phyloP scores from a whole-genome alignment of 495 filamentous ascomycete species.

The Aspergillus avenaceus region DNA sequence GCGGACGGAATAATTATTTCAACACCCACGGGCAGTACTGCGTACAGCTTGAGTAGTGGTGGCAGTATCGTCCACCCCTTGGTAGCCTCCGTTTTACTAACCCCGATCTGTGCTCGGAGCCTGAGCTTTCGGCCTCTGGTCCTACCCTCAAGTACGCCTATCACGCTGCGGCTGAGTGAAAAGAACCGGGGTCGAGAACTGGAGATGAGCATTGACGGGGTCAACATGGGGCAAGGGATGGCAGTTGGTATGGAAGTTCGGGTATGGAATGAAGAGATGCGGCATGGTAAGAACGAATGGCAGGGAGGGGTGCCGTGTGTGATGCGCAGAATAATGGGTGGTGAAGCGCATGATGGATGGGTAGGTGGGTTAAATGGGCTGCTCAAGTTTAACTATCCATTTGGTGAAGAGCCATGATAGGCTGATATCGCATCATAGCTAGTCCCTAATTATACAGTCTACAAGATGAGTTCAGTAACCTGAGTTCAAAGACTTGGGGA shows the following conservation, averaged over 20 bases:
- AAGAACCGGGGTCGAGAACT: slow-evolving; percentile 80
- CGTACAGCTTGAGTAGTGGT: slow-evolving; percentile 86
- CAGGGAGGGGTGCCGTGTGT: slow-evolving; percentile 56
- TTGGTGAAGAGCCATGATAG: slow-evolving; percentile 63
- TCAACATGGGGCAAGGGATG: slow-evolving; percentile 64
- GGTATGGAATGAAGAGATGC: slow-evolving; percentile 75
- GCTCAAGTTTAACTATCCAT: slow-evolving; percentile 96
- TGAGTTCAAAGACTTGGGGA: too few relatives aligned
- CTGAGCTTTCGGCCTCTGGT: slow-evolving; percentile 90
- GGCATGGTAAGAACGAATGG: slow-evolving; percentile 61
- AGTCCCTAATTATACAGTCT: too few relatives aligned
- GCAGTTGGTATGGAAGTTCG: slow-evolving; percentile 81
- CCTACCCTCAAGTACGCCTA: slow-evolving; percentile 77
- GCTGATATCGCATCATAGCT: too few relatives aligned
- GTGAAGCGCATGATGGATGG: slow-evolving; percentile 80
- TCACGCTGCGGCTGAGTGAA: slow-evolving; percentile 75
- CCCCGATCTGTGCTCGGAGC: slow-evolving; percentile 89
- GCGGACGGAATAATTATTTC: slow-evolving; percentile 93
- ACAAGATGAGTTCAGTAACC: too few relatives aligned
- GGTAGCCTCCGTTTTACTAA: slow-evolving; percentile 80
- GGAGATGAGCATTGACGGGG: slow-evolving; percentile 86
- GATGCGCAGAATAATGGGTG: slow-evolving; percentile 47
- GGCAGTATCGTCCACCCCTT: slow-evolving; percentile 95
- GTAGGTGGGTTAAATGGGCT: slow-evolving; percentile 92
- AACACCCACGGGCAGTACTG: slow-evolving; percentile 91